A percentile compares a stretch with the other conserved stretches of the same genome.
These are phyloP conservation scores for Penicillium hordei DNA, from an alignment of 2,329 filamentous ascomycete species.

Conservation along the genomic window DNA sequence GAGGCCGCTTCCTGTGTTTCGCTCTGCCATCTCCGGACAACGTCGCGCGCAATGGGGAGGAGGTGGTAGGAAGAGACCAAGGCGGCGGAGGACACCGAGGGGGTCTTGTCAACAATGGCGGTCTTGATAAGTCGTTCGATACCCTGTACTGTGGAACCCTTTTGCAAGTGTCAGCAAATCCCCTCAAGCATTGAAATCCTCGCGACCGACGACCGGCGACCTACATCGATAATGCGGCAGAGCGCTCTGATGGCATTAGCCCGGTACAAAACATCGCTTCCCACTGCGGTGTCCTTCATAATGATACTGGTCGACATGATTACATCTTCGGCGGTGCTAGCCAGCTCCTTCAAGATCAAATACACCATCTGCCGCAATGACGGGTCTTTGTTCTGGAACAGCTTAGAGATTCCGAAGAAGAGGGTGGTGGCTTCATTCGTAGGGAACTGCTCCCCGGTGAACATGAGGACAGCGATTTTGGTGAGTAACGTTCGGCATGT, in stretches of 20 bases:
- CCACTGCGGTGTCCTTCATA: slow-evolving; percentile 98
- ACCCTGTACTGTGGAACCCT: slow-evolving; percentile 93
- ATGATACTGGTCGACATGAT: slow-evolving; percentile 99
- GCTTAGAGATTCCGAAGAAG: slow-evolving; percentile 98
- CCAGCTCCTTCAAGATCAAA: slow-evolving; percentile 95
- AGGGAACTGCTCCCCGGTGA: slow-evolving; percentile 95
- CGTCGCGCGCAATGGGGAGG: slow-evolving; percentile 90
- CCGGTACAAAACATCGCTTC: slow-evolving; percentile 89
- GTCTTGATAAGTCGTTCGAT: slow-evolving; percentile 99
- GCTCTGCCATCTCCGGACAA: slow-evolving; percentile 96
- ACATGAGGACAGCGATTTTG: slow-evolving; percentile 93
- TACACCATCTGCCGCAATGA: slow-evolving; percentile 98
- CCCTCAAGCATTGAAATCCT: neutral
- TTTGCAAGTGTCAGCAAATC: slow-evolving; percentile 21
- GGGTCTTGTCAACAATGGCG: slow-evolving; percentile 97
- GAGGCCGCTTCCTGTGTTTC: slow-evolving; percentile 97
- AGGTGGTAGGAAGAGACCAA: slow-evolving; percentile 97
- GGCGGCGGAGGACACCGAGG: slow-evolving; percentile 92
- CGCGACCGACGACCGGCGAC: neutral
- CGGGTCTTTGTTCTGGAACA: slow-evolving; percentile 99
- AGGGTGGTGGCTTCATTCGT: slow-evolving; percentile 96
- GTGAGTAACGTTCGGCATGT: slow-evolving; percentile 96
- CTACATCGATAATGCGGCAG: slow-evolving; percentile 93
- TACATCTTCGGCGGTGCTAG: slow-evolving; percentile 92
- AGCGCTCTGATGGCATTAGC: slow-evolving; percentile 94